A percentile compares a stretch with the other conserved stretches of the same genome.
These are phyloP conservation scores for Drechslera avenae DNA, from an alignment of 2,329 filamentous ascomycete genomes.

Conservation along the genomic window DNA sequence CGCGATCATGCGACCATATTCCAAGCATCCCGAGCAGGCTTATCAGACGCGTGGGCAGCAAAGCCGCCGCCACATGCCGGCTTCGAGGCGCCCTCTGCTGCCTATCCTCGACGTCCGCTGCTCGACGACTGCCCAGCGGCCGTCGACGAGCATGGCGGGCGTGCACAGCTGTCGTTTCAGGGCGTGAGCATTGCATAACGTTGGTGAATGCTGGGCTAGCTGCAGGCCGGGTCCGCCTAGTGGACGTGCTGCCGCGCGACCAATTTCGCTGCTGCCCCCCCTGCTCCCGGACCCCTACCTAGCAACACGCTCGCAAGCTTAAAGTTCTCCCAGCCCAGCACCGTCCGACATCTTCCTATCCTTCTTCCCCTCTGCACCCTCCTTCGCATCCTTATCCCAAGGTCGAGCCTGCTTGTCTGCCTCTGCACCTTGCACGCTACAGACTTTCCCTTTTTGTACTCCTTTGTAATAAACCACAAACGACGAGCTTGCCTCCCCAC, in stretches of 20 bases:
- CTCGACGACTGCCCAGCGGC: background rate
- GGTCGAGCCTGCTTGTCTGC: constrained; percentile 37
- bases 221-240: constrained; percentile 39
- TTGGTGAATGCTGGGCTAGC: constrained; percentile 35
- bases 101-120: background rate
- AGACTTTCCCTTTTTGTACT: constrained; percentile 37
- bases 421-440: constrained; percentile 38
- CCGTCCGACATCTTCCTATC: constrained; percentile 32
- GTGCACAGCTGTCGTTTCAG: constrained; percentile 41
- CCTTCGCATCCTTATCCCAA: constrained; percentile 28
- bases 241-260: constrained; percentile 39
- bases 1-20: constrained; percentile 34
- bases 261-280: constrained; percentile 43
- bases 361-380: constrained; percentile 41
- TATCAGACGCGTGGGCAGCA: constrained; percentile 23
- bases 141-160: constrained; percentile 15
- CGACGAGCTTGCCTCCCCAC: constrained; percentile 31
- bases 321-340: constrained; percentile 43
- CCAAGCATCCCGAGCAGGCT: constrained; percentile 21
- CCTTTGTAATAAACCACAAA: constrained; percentile 44
- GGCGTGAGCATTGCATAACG: constrained; percentile 36
- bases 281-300: constrained; percentile 36
- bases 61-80: constrained; percentile 11
- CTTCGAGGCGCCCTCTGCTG: background rate
- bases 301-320: constrained; percentile 45